phyloP scores from a whole-genome alignment of 2,329 filamentous ascomycete genomes.

The Trichoderma sp. region DNA sequence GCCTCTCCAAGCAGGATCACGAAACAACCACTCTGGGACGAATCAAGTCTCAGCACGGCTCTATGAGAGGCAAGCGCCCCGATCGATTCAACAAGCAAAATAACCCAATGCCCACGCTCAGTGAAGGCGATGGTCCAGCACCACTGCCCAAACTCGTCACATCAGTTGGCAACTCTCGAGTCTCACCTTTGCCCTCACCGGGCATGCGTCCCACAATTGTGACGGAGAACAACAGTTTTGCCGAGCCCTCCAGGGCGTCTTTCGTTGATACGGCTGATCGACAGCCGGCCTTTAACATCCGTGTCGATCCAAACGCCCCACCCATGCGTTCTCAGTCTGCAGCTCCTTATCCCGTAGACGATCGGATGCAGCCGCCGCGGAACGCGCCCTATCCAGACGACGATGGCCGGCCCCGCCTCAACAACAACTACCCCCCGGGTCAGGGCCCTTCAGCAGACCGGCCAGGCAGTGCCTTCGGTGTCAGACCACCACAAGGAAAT shows the following conservation, averaged over 20 bases:
- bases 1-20: conserved; percentile 85
- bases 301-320: conserved; percentile 37
- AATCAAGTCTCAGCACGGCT: conserved; percentile 79
- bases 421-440: conserved; percentile 48
- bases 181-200: conserved; percentile 44
- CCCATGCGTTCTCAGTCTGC: conserved; percentile 50
- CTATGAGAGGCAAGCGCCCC: conserved; percentile 60
- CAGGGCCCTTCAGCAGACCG: conserved; percentile 48
- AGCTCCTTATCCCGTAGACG: conserved; percentile 70
- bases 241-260: conserved; percentile 45
- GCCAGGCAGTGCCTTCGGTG: conserved; percentile 53
- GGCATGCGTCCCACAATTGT: conserved; percentile 37
- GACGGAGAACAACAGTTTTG: conserved; percentile 43
- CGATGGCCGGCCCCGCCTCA: conserved; percentile 43
- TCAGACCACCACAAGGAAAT: conserved; percentile 45
- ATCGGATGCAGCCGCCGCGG: conserved; percentile 53
- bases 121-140: conserved; percentile 37
- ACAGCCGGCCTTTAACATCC: conserved; percentile 51
- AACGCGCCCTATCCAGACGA: conserved; percentile 54
- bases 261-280: conserved; percentile 36
- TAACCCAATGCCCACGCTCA: conserved; percentile 49
- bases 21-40: conserved; percentile 84
- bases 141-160: conserved; percentile 23
- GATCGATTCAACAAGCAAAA: conserved; percentile 56
- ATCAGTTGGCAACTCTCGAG: conserved; percentile 31